phyloP scores from a whole-genome alignment of 2,329 filamentous ascomycete species.

The Dissoconium aciculare region DNA sequence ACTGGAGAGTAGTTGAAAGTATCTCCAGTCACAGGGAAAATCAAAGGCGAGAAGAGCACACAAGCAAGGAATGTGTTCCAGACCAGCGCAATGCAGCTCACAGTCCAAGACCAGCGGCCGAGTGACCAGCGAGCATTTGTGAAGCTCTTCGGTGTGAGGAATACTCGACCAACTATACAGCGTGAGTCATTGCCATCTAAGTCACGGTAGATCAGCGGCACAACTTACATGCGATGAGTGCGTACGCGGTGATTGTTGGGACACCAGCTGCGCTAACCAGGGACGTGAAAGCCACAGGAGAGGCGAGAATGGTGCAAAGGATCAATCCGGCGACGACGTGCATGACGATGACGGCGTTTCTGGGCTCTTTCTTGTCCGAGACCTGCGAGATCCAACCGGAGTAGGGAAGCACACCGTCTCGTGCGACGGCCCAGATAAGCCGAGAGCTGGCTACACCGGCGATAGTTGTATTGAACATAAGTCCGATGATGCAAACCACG shows the following conservation, averaged over 20 bases:
- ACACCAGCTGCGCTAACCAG: constrained; percentile 28
- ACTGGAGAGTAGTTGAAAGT: constrained; percentile 26
- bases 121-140: constrained; percentile 25
- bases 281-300: constrained; percentile 28
- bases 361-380: constrained; percentile 39
- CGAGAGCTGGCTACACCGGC: constrained; percentile 45
- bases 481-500: constrained; percentile 36
- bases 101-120: constrained; percentile 23
- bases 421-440: constrained; percentile 48
- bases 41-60: constrained; percentile 26
- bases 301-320: constrained; percentile 45
- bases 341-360: constrained; percentile 45
- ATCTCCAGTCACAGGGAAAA: constrained; percentile 23
- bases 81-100: constrained; percentile 24
- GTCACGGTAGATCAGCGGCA: no score
- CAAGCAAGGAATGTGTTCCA: constrained; percentile 27
- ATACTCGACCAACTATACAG: constrained; percentile 21
- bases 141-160: constrained; percentile 26
- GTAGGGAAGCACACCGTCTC: constrained; percentile 46
- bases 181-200: no score
- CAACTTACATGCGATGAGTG: constrained; percentile 20
- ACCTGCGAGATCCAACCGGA: constrained; percentile 44
- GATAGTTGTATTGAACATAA: constrained; percentile 44
- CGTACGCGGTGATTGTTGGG: constrained; percentile 26
- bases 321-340: constrained; percentile 40